These are phyloP conservation scores for Aureobasidium vineae DNA, from an alignment of 2,329 filamentous ascomycete genomes.

Conservation along the genomic window DNA sequence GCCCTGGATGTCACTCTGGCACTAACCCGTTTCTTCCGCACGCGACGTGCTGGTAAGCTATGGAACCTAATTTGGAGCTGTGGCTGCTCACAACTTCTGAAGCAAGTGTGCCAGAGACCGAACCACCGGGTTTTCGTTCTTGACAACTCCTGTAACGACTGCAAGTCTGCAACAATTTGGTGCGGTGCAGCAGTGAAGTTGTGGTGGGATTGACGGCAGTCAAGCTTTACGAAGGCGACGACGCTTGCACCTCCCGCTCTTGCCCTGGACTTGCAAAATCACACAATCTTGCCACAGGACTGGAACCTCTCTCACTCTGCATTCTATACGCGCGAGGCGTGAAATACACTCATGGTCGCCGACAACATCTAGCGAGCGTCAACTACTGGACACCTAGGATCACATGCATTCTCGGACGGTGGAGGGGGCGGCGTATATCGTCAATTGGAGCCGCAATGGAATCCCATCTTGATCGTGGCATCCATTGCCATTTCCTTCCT, in stretches of 20 bases:
- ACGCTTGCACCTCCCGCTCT: constrained; percentile 2
- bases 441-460: constrained; percentile 32
- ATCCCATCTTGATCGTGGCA: constrained; percentile 34
- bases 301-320: neutral
- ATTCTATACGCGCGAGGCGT: neutral
- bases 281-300: neutral
- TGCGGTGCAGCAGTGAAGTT: neutral
- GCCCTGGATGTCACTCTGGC: neutral
- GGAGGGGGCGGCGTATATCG: constrained; percentile 9
- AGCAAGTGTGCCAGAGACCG: neutral
- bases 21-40: neutral
- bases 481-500: constrained; percentile 38
- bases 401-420: neutral
- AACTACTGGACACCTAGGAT: neutral
- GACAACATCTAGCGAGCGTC: neutral
- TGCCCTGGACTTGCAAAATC: neutral
- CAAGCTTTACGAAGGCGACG: neutral
- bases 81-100: neutral
- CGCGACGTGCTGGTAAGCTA: constrained; percentile 21
- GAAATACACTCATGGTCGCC: neutral
- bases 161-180: neutral
- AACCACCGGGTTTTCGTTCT: neutral
- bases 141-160: neutral
- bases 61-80: constrained; percentile 12
- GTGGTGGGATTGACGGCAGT: neutral